Percentiles rank a stretch among this genome's conserved stretches.
Evolutionary conservation across 345 rosid species (phyloP).

Genomic region (Laguncularia racemosa): DNA sequence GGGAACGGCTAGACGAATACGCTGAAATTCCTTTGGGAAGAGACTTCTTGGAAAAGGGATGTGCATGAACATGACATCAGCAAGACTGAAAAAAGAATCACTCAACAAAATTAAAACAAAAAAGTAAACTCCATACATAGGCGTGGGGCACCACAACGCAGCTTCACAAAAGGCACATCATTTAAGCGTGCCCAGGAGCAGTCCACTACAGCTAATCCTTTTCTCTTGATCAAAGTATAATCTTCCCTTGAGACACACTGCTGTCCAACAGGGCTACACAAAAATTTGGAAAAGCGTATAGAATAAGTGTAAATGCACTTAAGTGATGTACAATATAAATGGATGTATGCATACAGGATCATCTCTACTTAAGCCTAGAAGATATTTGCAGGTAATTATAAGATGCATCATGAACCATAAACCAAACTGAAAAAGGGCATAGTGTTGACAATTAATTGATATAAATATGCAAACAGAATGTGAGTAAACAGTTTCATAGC

Average conservation of each 20-base stretch:
- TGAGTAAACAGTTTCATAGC: no score
- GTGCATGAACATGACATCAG: no score
- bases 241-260: conserved; percentile 90
- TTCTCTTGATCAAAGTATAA: conserved; percentile 56
- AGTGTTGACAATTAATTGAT: no score
- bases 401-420: no score
- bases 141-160: conserved; percentile 89
- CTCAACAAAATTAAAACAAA: neutral
- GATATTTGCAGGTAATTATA: no score
- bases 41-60: no score
- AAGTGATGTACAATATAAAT: neutral
- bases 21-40: no score
- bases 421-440: no score
- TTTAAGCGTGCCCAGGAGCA: conserved; percentile 95
- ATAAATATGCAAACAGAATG: no score
- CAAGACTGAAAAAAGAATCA: neutral
- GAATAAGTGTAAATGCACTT: neutral
- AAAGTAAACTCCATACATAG: conserved; percentile 51
- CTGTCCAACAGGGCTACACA: conserved; percentile 82
- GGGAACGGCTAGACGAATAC: no score
- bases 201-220: conserved; percentile 95
- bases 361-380: no score
- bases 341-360: neutral
- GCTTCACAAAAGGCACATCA: conserved; percentile 90
- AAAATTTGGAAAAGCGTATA: neutral